Percentiles rank a stretch among this genome's conserved stretches.
These are phyloP conservation scores for Aspergillus japonicus DNA, from an alignment of 2,329 filamentous ascomycete species.

Conservation along the genomic window DNA sequence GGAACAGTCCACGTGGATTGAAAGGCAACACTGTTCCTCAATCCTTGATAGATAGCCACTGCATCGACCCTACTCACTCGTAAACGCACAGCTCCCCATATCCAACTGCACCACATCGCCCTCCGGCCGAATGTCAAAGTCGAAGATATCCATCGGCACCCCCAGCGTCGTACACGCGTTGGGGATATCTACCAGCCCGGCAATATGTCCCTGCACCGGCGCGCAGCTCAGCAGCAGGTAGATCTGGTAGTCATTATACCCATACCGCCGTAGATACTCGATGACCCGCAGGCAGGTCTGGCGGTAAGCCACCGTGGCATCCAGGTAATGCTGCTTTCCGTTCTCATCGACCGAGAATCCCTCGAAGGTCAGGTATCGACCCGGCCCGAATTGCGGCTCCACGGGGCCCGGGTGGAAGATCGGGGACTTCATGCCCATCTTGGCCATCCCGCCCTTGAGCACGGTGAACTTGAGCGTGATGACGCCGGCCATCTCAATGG, in stretches of 20 bases:
- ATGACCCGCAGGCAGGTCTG: constrained; percentile 76
- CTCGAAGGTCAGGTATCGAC: constrained; percentile 79
- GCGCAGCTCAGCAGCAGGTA: constrained; percentile 84
- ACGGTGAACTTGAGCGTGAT: constrained; percentile 90
- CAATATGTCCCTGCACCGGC: constrained; percentile 82
- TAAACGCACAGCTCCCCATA: constrained; percentile 70
- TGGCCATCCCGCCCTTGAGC: constrained; percentile 74
- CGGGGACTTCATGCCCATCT: constrained; percentile 75
- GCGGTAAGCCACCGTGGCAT: constrained; percentile 81
- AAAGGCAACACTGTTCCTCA: too few relatives aligned
- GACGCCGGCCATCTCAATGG: constrained; percentile 90
- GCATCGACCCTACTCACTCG: constrained; percentile 31
- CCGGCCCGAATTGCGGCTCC: constrained; percentile 81
- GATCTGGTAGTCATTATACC: constrained; percentile 70
- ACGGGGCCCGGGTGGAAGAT: constrained; percentile 86
- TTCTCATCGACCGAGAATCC: constrained; percentile 86
- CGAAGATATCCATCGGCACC: constrained; percentile 89
- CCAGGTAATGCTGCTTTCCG: constrained; percentile 86
- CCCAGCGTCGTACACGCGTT: constrained; percentile 89
- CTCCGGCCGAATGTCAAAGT: constrained; percentile 80
- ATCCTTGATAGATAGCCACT: too few relatives aligned
- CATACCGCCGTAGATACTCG: constrained; percentile 75
- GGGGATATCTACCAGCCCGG: constrained; percentile 85
- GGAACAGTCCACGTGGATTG: too few relatives aligned
- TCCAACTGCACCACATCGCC: constrained; percentile 61